These are phyloP conservation scores for Petrea volubilis DNA, from an alignment of 257 asterid species.

Conservation along the genomic window DNA sequence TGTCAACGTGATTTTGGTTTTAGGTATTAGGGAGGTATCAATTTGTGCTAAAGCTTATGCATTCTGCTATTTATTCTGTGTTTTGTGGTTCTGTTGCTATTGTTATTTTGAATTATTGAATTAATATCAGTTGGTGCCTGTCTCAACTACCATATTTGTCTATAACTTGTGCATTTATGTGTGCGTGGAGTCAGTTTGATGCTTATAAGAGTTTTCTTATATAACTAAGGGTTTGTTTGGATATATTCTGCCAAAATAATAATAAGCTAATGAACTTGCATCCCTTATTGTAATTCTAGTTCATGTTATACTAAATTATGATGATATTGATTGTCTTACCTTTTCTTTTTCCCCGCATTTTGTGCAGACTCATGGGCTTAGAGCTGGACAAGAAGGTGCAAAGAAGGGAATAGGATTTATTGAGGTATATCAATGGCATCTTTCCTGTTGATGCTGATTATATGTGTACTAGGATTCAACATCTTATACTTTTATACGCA, in stretches of 20 bases:
- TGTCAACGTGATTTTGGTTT: neutral
- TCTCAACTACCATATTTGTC: neutral
- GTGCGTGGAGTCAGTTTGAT: neutral
- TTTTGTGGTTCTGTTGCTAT: conserved; percentile 10
- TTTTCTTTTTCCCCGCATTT: neutral
- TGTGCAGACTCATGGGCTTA: conserved; percentile 86
- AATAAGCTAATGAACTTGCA: conserved; percentile 13
- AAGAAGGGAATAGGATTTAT: conserved; percentile 77
- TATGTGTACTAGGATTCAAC: conserved; percentile 1
- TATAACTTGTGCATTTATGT: neutral
- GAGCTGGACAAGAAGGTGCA: conserved; percentile 76
- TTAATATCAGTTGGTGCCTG: neutral
- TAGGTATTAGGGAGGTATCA: neutral
- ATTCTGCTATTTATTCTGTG: neutral
- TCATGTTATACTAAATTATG: neutral
- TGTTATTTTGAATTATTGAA: conserved; percentile 2
- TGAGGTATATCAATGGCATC: conserved; percentile 57
- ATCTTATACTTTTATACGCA: neutral
- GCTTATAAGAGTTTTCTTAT: neutral
- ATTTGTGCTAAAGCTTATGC: neutral
- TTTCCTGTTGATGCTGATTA: conserved; percentile 3
- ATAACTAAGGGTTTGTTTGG: neutral
- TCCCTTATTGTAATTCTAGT: neutral
- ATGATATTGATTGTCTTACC: neutral
- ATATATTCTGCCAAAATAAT: neutral